Conservation (phyloP, 129 eudicot species). For the Scalesia atractyloides region DNA sequence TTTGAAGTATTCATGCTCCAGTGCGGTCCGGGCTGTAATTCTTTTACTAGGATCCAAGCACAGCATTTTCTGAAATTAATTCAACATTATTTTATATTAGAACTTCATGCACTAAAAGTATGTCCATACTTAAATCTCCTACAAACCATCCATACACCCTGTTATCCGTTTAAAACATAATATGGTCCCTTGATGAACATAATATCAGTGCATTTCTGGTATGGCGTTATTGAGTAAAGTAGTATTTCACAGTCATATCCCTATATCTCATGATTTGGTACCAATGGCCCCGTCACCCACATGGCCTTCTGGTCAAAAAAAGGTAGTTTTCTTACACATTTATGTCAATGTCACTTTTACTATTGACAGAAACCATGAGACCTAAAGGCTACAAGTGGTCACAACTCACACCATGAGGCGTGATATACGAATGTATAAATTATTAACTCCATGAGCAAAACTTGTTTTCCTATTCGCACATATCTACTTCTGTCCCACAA, state of each 20-base stretch:
- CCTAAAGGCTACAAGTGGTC: conserved; percentile 14
- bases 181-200: too few species aligned
- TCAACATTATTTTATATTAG: conserved; percentile 10
- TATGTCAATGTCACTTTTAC: conserved; percentile 9
- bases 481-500: conserved; percentile 8
- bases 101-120: not conserved
- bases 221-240: conserved; percentile 3
- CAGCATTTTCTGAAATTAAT: conserved; percentile 76
- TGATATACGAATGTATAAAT: not conserved
- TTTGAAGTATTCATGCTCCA: conserved; percentile 92
- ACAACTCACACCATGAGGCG: not conserved
- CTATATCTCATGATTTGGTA: conserved; percentile 1
- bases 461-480: not conserved
- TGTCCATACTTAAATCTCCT: not conserved
- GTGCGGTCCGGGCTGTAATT: conserved; percentile 82
- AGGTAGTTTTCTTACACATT: not conserved
- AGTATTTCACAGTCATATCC: not conserved
- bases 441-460: conserved; percentile 2
- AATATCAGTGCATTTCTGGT: not conserved
- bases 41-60: conserved; percentile 87
- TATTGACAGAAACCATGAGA: conserved; percentile 15
- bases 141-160: not conserved
- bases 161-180: not conserved
- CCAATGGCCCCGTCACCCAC: not conserved
- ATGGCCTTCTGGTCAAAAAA: not conserved